Base-by-base conservation (phyloP, 139 green algal genomes). In the Picochlorum sp. region DNA sequence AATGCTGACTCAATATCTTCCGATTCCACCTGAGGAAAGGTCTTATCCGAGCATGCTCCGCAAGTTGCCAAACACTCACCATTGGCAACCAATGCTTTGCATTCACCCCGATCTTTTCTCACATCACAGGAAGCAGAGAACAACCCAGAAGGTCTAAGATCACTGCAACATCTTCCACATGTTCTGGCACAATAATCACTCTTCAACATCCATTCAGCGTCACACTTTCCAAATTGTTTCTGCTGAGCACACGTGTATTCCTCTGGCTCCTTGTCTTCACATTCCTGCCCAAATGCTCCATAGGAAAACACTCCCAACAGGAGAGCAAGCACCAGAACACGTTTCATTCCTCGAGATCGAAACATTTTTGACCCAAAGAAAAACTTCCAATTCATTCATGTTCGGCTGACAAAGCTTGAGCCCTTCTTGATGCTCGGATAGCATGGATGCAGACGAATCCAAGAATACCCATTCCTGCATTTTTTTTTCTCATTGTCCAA, bases 141-240 rank as follows among this genome's bases (percentile, higher is more conserved):
- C 12, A 31, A 29, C n/a, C 20, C 24, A 53, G 24, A 31, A 10
- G n/a, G 22, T 53, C 8, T 22, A 30, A 39, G 33, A 18, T 10
- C 29, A 64, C 25, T n/a, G 5, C 35, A 7, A 31, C 59, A 49
- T 40, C 59, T 55, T 13, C 44, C 3, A 58, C 25, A 58, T 7
- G 25, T 43, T 7, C 14, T 9, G 24, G 13, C 10, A 56, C 59
- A 58, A 40, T 59, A 58, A 44, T 41, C 32, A 18, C 33, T 18
- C n/a, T 12, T 18, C 4, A 63, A 5, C 56, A 63, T 63, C 56
- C 56, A 63, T 14, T 31, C 16, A 22, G 7, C 28, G 1, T 55
- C 33, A 43, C 56, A 63, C 29, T 63, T 63, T 22, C 22, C 56
- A 29, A 63, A 51, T 13, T 14, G 9, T 54, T 54, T 35, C 33